phyloP scores from a whole-genome alignment of 208 protist genomes.

The Angomonas ambiguus region DNA sequence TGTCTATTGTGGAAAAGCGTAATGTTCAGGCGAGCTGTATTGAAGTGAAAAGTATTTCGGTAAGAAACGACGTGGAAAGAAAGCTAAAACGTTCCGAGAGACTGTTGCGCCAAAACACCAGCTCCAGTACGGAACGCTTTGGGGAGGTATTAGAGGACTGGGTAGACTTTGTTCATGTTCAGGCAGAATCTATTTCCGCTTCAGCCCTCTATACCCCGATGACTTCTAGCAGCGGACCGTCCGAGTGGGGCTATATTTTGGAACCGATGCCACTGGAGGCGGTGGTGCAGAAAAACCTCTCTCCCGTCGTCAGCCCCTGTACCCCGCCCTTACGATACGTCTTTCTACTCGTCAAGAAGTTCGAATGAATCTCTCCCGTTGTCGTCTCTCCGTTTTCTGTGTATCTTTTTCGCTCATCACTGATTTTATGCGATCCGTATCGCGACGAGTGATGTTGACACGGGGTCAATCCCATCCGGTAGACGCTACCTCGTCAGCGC shows the following conservation, averaged over 20 bases:
- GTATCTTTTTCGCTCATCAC: slow-evolving; percentile 25
- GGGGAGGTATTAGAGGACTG: slow-evolving; percentile 29
- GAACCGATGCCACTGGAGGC: slow-evolving; percentile 1
- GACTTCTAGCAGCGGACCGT: not conserved
- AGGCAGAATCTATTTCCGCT: slow-evolving; percentile 11
- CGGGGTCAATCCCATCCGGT: not conserved
- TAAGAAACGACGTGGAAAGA: not conserved
- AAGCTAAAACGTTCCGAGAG: slow-evolving; percentile 2
- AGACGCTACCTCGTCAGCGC: not conserved
- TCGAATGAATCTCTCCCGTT: slow-evolving; percentile 16
- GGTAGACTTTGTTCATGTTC: slow-evolving; percentile 24
- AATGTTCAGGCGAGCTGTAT: not conserved
- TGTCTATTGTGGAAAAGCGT: slow-evolving; percentile 20
- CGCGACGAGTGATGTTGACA: not conserved
- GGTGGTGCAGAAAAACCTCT: slow-evolving; percentile 21
- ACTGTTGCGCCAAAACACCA: not conserved
- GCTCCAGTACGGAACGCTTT: slow-evolving; percentile 7
- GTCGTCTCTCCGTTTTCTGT: slow-evolving; percentile 34
- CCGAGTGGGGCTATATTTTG: slow-evolving; percentile 14
- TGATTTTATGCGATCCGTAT: slow-evolving; percentile 23
- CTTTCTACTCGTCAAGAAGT: slow-evolving; percentile 3
- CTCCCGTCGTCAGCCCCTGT: slow-evolving; percentile 14
- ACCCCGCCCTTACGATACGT: not conserved
- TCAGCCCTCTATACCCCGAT: slow-evolving; percentile 13
- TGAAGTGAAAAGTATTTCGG: not conserved